These are phyloP conservation scores for Saturnispora bothae DNA, from an alignment of 805 yeast genomes.

Conservation along the genomic window DNA sequence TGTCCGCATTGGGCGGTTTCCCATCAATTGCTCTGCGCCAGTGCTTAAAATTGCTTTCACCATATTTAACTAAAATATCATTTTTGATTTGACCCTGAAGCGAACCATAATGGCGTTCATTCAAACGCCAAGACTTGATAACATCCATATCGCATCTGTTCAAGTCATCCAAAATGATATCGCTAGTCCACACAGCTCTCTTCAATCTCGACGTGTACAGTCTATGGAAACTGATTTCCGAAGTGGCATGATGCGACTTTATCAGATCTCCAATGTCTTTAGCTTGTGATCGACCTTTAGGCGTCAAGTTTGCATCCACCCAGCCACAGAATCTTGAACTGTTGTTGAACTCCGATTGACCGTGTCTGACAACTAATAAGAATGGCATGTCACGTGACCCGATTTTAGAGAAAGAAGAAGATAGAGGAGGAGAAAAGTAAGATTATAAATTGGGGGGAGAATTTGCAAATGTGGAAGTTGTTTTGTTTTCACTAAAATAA, in stretches of 20 bases:
- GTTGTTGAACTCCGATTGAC: conserved; percentile 73
- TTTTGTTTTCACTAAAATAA: too few relatives aligned
- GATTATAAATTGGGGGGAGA: too few relatives aligned
- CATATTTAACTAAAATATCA: conserved; percentile 51
- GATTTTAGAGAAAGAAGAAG: too few relatives aligned
- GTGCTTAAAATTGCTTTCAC: conserved; percentile 62
- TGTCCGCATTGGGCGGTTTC: conserved; percentile 45
- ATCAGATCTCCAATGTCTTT: conserved; percentile 46
- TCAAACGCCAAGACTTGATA: conserved; percentile 65
- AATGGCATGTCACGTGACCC: conserved; percentile 10
- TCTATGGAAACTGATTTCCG: conserved; percentile 29
- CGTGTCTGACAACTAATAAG: conserved; percentile 63
- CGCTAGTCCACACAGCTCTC: conserved; percentile 66
- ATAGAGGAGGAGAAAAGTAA: too few relatives aligned
- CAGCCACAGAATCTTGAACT: conserved; percentile 75
- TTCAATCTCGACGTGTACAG: conserved; percentile 54
- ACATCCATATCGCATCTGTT: conserved; percentile 39
- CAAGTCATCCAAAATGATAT: conserved; percentile 49
- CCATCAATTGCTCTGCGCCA: conserved; percentile 75
- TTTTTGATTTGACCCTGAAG: conserved; percentile 73
- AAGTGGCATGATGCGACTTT: conserved; percentile 33
- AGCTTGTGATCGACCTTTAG: conserved; percentile 61
- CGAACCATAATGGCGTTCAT: conserved; percentile 78
- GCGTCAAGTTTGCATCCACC: conserved; percentile 67
- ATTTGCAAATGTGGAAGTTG: too few relatives aligned